Percentiles rank a stretch among this genome's conserved stretches.
Conservation (phyloP, 495 filamentous ascomycete species). For the Thermothielavioides terrestris region DNA sequence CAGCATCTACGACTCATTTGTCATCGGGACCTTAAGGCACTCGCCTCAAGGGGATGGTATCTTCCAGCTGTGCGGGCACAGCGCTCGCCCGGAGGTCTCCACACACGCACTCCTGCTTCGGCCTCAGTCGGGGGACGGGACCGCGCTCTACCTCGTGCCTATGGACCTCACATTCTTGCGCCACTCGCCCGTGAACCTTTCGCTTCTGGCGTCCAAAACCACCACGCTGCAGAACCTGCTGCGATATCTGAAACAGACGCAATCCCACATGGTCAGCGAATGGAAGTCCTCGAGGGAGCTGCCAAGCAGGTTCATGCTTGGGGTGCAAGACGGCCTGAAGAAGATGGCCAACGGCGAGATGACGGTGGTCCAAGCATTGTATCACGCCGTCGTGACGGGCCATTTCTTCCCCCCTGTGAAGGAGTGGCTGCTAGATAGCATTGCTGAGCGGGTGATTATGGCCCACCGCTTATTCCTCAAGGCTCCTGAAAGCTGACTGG, state of each 20-base stretch:
- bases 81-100: constrained; percentile 63
- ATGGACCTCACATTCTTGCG: constrained; percentile 77
- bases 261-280: constrained; percentile 63
- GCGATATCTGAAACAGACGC: constrained; percentile 69
- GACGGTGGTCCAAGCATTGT: constrained; percentile 65
- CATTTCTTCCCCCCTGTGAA: constrained; percentile 64
- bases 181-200: constrained; percentile 69
- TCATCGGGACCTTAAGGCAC: constrained; percentile 60
- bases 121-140: constrained; percentile 18
- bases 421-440: constrained; percentile 84
- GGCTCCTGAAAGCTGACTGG: neutral
- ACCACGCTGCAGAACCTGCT: constrained; percentile 80
- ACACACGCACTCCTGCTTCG: constrained; percentile 66
- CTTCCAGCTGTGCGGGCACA: constrained; percentile 48
- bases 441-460: constrained; percentile 66
- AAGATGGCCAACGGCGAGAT: constrained; percentile 27
- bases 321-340: constrained; percentile 57
- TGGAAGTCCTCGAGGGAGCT: constrained; percentile 79
- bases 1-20: constrained; percentile 83
- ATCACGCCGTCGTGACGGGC: constrained; percentile 79
- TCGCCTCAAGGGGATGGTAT: neutral
- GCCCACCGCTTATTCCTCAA: neutral
- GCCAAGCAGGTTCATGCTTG: constrained; percentile 63
- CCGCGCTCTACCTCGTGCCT: constrained; percentile 55
- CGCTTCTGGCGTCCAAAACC: constrained; percentile 74